Base-by-base conservation (phyloP, 2,329 filamentous ascomycete genomes). In the Lachnellula willkommii region DNA sequence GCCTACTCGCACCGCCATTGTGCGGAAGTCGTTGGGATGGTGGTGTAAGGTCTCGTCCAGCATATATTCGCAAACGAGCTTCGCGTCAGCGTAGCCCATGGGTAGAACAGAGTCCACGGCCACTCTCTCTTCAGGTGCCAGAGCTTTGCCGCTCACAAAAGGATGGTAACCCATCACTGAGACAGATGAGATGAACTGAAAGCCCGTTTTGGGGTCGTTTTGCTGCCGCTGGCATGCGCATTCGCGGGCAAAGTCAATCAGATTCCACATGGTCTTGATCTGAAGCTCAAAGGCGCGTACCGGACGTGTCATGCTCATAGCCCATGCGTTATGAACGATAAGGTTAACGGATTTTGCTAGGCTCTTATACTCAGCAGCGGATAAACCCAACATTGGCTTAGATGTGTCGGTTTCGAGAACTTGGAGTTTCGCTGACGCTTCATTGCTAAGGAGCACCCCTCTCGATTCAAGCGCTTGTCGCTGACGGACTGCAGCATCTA, bases 81-180 rank as follows among this genome's bases (percentile, higher is more conserved):
- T 82, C 4, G 76, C 79, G 7, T 82, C 77, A n/a, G 69, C 70
- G 58, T 82, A 82, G 17, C 79, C 79, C 4, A 68, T 74, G 1
- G 73, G 70, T 4, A 79, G 65, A 0, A 77, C 73, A 0, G 69
- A 64, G 1, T 71, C 70, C 1, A 79, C 69, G 0, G 50, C 51
- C 17, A 77, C 65, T 0, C 65, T 60, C n/a, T 72, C 63, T 58
- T 83, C 80, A 0, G 74, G 75, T 0, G 81, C 75, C 0, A 63
- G 42, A 0, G 64, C 36, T 4, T 65, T 64, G 1, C 63, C 62
- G 36, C 69, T 70, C 66, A 51, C 56, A 2, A 68, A 50, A 1
- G 65, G 63, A 48, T 70, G 67, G 20, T 67, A 59, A 14, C 72
- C 73, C 1, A 75, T 69, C 0, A 68, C 68, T 4, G 64, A 71